Percentiles rank a stretch among this genome's conserved stretches.
Conservation (phyloP, 1,139 yeast genomes). For the Yamadazyma taylorii region DNA sequence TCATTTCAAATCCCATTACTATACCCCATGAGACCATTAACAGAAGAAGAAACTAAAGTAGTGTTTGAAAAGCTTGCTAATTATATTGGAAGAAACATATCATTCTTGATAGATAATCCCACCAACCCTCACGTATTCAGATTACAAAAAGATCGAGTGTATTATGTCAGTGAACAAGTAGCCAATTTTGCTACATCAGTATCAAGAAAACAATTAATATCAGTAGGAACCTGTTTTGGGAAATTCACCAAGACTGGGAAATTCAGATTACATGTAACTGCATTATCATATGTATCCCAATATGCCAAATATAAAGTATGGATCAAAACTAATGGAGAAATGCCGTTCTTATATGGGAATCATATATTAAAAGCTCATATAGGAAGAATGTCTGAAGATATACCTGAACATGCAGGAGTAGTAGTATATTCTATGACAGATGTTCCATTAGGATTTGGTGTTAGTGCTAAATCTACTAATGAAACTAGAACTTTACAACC, state of each 20-base stretch:
- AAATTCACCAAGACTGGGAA: conserved; percentile 97
- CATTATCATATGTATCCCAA: conserved; percentile 77
- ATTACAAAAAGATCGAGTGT: conserved; percentile 93
- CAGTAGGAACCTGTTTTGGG: conserved; percentile 90
- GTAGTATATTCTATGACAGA: conserved; percentile 90
- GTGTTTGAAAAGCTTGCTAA: conserved; percentile 95
- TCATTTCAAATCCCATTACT: background rate
- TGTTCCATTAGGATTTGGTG: conserved; percentile 94
- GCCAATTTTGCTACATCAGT: conserved; percentile 90
- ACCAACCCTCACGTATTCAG: conserved; percentile 94
- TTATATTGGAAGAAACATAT: conserved; percentile 92
- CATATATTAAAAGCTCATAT: conserved; percentile 95
- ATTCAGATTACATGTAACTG: conserved; percentile 91
- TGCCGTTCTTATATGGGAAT: conserved; percentile 97
- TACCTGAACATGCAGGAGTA: conserved; percentile 97
- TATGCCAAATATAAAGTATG: conserved; percentile 92
- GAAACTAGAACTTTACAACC: conserved; percentile 90
- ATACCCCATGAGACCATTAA: conserved; percentile 77
- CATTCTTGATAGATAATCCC: conserved; percentile 81
- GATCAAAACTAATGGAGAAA: conserved; percentile 97
- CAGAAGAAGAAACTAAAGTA: conserved; percentile 95
- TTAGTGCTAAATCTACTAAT: conserved; percentile 87
- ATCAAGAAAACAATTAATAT: conserved; percentile 86
- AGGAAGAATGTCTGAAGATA: conserved; percentile 95
- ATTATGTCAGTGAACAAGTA: conserved; percentile 80